Base-by-base conservation (phyloP, 2,329 filamentous ascomycete species). In the Scedosporium boydii region DNA sequence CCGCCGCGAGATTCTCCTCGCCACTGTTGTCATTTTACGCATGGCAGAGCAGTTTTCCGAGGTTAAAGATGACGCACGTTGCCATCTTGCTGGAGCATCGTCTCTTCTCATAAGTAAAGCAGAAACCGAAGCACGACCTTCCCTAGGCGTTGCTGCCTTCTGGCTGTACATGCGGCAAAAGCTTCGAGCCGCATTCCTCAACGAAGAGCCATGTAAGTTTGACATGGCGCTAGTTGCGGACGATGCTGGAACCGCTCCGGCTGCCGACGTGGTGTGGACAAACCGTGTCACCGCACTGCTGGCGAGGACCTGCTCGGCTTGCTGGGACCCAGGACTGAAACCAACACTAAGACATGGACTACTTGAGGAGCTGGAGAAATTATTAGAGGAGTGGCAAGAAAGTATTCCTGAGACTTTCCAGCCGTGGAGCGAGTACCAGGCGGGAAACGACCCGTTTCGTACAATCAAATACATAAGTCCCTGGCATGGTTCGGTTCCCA, bases 11-110 rank as follows among this genome's bases (percentile, higher is more conserved):
- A 41, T 46, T 6, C 55, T 62, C 12, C 26, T 62, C 5, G 21
- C 61, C 21, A 62, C 61, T 12, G 55, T 42, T n/a, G 61, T 62
- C 16, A 59, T 62, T 26, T 41, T 62, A 3, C 61, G 61, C 34
- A 62, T 62, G 61, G 16, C 61, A 14, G 61, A 62, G 26, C 61
- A 62, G 21, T 62, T 59, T 38, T 59, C 61, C 10, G 61, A 62
- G 41, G 14, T 62, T 2, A 27, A 23, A 16, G 55, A 62, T 34
- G 61, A 62, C 21, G 61, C 27, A 38, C 53, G 44, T 16, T 29
- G 57, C 44, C 61, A 62, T 46, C 55, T 62, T 16, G 27, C 41
- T 18, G 38, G 56, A n/a, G 55, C 60, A 48, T 46, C 34, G 26
- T 59, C 44, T 16, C 26, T 64, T 44, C 34, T 62, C 34, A 18